phyloP scores from a whole-genome alignment of 2,329 filamentous ascomycete species.

The Aureobasidium leucospermi region DNA sequence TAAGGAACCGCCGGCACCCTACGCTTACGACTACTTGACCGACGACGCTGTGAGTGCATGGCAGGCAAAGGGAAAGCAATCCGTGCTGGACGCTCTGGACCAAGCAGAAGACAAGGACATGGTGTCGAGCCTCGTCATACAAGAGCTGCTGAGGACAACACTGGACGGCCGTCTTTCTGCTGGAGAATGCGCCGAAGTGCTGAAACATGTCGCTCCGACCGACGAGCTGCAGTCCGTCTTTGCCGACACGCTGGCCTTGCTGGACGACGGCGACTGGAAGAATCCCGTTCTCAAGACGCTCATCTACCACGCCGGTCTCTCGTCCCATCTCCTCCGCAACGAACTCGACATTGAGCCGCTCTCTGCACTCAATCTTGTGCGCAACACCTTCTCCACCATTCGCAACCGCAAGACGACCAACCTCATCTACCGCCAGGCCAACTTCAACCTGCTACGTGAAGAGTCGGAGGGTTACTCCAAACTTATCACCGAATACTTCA shows the following conservation, averaged over 20 bases:
- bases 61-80: constrained; percentile 58
- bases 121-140: constrained; percentile 65
- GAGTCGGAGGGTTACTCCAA: constrained; percentile 97
- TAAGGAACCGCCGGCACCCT: constrained; percentile 32
- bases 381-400: constrained; percentile 75
- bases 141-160: constrained; percentile 75
- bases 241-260: constrained; percentile 72
- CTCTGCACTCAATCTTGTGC: constrained; percentile 68
- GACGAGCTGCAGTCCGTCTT: constrained; percentile 55
- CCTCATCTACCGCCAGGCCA: constrained; percentile 86
- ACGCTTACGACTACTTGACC: constrained; percentile 70
- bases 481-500: constrained; percentile 90
- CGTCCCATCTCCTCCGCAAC: constrained; percentile 64
- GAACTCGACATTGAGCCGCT: constrained; percentile 75
- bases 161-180: constrained; percentile 62
- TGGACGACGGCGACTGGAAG: constrained; percentile 64
- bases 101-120: constrained; percentile 59
- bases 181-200: constrained; percentile 59
- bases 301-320: constrained; percentile 64
- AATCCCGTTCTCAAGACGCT: constrained; percentile 56
- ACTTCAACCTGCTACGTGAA: constrained; percentile 91
- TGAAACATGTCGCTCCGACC: constrained; percentile 62
- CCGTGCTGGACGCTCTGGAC: constrained; percentile 58
- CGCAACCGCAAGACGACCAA: constrained; percentile 88
- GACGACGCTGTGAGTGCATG: constrained; percentile 61